phyloP scores from a whole-genome alignment of 2,329 filamentous ascomycete genomes.

The Pseudogymnoascus sp. region DNA sequence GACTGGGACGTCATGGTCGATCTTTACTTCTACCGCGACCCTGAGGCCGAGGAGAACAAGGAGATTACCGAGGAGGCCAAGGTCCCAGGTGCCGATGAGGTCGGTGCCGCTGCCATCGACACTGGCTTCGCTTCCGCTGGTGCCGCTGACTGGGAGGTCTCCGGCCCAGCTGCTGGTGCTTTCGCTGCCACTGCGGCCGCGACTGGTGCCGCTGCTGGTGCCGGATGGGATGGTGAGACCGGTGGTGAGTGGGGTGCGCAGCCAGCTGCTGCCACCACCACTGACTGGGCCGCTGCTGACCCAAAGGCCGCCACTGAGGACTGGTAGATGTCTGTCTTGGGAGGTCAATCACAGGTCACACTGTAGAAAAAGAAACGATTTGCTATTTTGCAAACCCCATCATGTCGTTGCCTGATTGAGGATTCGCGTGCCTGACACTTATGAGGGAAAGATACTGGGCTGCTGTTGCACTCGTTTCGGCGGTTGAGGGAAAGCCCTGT shows the following conservation, averaged over 20 bases:
- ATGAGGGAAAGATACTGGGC: conserved; percentile 99
- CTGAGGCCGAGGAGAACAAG: conserved; percentile 99
- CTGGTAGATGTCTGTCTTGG: conserved; percentile 26
- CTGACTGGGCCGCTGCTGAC: conserved; percentile 44
- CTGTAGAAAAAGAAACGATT: conserved; percentile 17
- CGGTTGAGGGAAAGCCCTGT: conserved; percentile 96
- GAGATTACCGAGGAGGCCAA: conserved; percentile 86
- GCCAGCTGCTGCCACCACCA: conserved; percentile 33
- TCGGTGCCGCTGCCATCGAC: conserved; percentile 70
- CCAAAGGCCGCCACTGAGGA: conserved; percentile 37
- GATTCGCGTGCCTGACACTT: conserved; percentile 66
- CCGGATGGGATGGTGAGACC: conserved; percentile 54
- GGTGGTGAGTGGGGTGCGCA: conserved; percentile 44
- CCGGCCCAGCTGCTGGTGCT: conserved; percentile 53
- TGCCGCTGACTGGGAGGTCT: conserved; percentile 77
- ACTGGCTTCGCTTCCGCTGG: conserved; percentile 56
- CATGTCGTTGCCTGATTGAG: conserved; percentile 25
- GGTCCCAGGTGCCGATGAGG: conserved; percentile 76
- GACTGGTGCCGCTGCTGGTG: conserved; percentile 53
- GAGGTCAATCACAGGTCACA: conserved; percentile 13
- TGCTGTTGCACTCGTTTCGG: conserved; percentile 35
- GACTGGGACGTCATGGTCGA: conserved; percentile 99
- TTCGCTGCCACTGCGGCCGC: conserved; percentile 46
- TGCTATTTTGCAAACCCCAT: conserved; percentile 13
- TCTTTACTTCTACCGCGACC: conserved; percentile 99